A percentile compares a stretch with the other conserved stretches of the same genome.
phyloP scores from a whole-genome alignment of 495 filamentous ascomycete genomes.

The Penicillium malachiteum region DNA sequence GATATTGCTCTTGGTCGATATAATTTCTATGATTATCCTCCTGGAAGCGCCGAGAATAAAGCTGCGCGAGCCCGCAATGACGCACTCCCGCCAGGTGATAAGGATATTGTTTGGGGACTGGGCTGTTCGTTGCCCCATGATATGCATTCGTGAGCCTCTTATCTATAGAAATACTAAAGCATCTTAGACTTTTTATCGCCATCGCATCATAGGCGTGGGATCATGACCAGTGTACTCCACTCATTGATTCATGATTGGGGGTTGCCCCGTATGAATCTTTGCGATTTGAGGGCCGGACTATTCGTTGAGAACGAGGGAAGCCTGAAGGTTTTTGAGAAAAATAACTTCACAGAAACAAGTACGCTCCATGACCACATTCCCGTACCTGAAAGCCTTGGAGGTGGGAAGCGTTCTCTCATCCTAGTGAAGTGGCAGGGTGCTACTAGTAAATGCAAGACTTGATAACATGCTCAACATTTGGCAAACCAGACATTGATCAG shows the following conservation, averaged over 20 bases:
- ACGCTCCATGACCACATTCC: constrained; percentile 19
- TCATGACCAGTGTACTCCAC: constrained; percentile 26
- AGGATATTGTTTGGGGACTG: constrained; percentile 22
- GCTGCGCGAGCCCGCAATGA: constrained; percentile 19
- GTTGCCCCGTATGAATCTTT: constrained; percentile 28
- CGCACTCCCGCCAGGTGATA: constrained; percentile 16
- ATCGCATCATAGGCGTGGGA: constrained; percentile 23
- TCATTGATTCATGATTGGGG: constrained; percentile 25
- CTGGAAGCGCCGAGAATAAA: constrained; percentile 13
- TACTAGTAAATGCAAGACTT: neutral
- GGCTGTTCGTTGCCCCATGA: constrained; percentile 14
- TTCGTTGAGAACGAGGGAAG: constrained; percentile 27
- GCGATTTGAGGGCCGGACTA: constrained; percentile 12
- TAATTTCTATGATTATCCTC: constrained; percentile 22
- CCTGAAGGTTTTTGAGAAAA: constrained; percentile 22
- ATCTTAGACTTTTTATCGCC: constrained; percentile 24
- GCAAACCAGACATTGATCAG: neutral
- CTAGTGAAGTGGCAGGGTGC: constrained; percentile 4
- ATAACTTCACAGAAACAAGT: constrained; percentile 18
- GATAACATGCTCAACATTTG: neutral
- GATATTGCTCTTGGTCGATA: constrained; percentile 21
- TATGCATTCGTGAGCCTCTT: neutral
- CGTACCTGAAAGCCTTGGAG: constrained; percentile 1
- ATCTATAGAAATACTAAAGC: neutral
- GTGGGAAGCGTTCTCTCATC: neutral